These are phyloP conservation scores for Aschersonia sp. DNA, from an alignment of 2,329 filamentous ascomycete genomes.

Conservation along the genomic window DNA sequence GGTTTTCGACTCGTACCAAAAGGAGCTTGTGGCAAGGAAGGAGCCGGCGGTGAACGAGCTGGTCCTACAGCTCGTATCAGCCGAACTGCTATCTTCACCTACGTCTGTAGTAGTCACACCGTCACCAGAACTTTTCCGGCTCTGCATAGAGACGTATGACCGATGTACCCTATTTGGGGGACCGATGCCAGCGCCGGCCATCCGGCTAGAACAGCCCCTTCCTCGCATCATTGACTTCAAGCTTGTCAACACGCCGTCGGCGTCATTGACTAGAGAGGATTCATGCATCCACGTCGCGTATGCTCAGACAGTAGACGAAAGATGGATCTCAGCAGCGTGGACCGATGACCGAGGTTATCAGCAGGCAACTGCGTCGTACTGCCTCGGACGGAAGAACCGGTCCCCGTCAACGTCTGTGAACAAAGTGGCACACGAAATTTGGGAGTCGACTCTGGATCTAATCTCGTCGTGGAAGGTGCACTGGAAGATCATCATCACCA, in stretches of 20 bases:
- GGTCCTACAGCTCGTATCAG: slow-evolving; percentile 63
- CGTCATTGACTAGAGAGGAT: slow-evolving; percentile 63
- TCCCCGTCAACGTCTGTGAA: slow-evolving; percentile 36
- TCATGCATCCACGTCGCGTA: slow-evolving; percentile 72
- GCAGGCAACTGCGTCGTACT: slow-evolving; percentile 61
- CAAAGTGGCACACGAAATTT: slow-evolving; percentile 61
- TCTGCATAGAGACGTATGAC: slow-evolving; percentile 67
- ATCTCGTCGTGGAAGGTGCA: slow-evolving; percentile 55
- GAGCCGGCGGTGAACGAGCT: slow-evolving; percentile 42
- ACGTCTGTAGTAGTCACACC: slow-evolving; percentile 48
- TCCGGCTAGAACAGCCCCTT: slow-evolving; percentile 55
- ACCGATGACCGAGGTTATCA: slow-evolving; percentile 62
- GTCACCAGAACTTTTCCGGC: slow-evolving; percentile 40
- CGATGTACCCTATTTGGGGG: slow-evolving; percentile 48
- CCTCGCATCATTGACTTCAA: slow-evolving; percentile 67
- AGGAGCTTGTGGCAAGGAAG: slow-evolving; percentile 25
- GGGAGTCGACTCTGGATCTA: slow-evolving; percentile 63
- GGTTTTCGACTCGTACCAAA: slow-evolving; percentile 47
- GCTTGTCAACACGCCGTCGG: slow-evolving; percentile 49
- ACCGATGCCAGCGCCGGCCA: slow-evolving; percentile 49
- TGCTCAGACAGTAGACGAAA: slow-evolving; percentile 56
- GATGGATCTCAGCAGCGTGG: slow-evolving; percentile 72
- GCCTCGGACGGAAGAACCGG: slow-evolving; percentile 45
- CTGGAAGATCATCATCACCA: slow-evolving; percentile 65
- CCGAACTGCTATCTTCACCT: slow-evolving; percentile 50